phyloP scores from a whole-genome alignment of 306 rosid genomes.

The Spatholobus suberectus region DNA sequence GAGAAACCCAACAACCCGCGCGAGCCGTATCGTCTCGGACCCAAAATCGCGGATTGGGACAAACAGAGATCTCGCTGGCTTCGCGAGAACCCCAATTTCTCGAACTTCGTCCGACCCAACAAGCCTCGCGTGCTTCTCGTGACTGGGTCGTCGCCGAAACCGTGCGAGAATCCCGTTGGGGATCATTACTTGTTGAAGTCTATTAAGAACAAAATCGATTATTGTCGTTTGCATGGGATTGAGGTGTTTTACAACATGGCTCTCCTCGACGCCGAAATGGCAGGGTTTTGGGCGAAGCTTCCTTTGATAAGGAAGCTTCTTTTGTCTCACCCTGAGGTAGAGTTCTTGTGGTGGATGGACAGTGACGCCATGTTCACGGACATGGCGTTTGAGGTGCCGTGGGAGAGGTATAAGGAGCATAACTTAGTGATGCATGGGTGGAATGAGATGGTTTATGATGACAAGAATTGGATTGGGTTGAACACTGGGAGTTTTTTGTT shows the following conservation, averaged over 20 bases:
- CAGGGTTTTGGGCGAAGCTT: conserved; percentile 94
- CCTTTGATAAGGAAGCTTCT: conserved; percentile 78
- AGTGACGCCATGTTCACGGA: conserved; percentile 96
- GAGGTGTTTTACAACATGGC: conserved; percentile 89
- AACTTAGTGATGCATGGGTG: conserved; percentile 90
- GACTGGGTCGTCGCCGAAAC: conserved; percentile 92
- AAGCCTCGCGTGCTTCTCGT: conserved; percentile 87
- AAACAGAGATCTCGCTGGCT: conserved; percentile 72
- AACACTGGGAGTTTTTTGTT: conserved; percentile 80
- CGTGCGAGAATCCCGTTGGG: conserved; percentile 91
- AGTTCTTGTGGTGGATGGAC: conserved; percentile 97
- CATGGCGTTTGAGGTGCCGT: conserved; percentile 89
- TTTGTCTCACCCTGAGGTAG: conserved; percentile 79
- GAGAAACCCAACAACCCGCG: conserved; percentile 50
- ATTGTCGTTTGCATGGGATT: conserved; percentile 84
- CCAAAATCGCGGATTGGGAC: conserved; percentile 83
- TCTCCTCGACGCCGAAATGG: conserved; percentile 85
- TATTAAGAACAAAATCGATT: conserved; percentile 90
- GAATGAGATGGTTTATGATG: conserved; percentile 81
- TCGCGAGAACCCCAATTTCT: conserved; percentile 63
- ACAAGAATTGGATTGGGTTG: conserved; percentile 88
- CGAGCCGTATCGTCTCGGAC: conserved; percentile 74
- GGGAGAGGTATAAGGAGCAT: conserved; percentile 77
- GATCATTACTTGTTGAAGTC: conserved; percentile 82
- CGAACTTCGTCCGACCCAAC: conserved; percentile 66